Evolutionary conservation across 306 rosid genomes (phyloP), one percentile per base, ranked within the genome.

Genomic region (Trichosanthes truncata): DNA sequence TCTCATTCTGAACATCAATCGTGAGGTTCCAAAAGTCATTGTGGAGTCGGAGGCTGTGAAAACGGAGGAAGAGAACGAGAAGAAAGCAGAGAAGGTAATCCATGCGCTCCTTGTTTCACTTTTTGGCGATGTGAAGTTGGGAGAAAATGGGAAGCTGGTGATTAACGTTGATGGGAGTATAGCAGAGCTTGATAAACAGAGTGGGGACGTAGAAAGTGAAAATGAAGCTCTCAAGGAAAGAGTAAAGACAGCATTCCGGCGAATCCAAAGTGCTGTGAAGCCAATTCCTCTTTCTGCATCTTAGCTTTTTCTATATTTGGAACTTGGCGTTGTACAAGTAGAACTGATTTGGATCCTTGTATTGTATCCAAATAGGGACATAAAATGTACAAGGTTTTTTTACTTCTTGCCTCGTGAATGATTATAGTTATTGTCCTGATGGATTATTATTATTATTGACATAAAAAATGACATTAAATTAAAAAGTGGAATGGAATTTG

Each of bases 141-240:
- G 95, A 78, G 97, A 89, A 78, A 84, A 94, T 51, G 95, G 97
- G 65, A 92, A 91, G 84, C 74, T 94, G 80, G 89, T 94, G 82
- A 91, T 92, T 21, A 91, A 82, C 75, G 86, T 94, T 25, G 97
- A 92, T 80, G 98, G 97, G 60, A 90, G 83, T 85, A 87, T 89
- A 51, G 97, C 95, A 25, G 85, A 83, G 82, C 91, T 94, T 41
- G 89, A 94, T 81, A 94, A 91, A 84, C 89, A 85, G 68, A 92
- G 85, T n/a, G 97, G 97, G 81, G 97, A 88, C 2, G 96, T 92
- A 41, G 93, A 86, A 81, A 87, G 97, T 83, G 92, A 91, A 81
- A 92, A 94, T 77, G 98, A 94, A 81, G 97, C 92, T 80, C 93
- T 94, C 18, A 92, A 87, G 83, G 95, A 92, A 82, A 91, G 93